Conservation (phyloP, 768 basidiomycete species). For the Suillus clintonianus region DNA sequence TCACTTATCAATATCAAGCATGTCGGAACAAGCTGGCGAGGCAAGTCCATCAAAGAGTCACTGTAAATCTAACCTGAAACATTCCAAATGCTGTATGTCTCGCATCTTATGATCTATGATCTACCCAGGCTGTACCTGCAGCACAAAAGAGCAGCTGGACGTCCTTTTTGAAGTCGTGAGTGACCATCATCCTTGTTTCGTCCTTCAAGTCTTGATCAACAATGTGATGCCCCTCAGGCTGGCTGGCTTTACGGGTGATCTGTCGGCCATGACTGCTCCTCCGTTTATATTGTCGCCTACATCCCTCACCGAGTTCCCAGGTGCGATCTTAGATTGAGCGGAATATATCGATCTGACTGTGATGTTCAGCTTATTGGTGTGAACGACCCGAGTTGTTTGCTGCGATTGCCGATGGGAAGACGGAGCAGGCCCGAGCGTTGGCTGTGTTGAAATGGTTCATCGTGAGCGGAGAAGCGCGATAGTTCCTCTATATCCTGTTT, state of each 20-base stretch:
- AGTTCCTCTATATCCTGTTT: background rate
- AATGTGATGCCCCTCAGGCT: conserved; percentile 47
- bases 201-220: background rate
- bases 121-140: conserved; percentile 66
- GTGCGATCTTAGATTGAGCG: conserved; percentile 40
- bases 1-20: conserved; percentile 12
- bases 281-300: conserved; percentile 92
- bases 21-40: conserved; percentile 46
- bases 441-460: conserved; percentile 97
- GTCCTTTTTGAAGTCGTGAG: conserved; percentile 88
- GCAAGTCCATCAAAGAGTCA: conserved; percentile 30
- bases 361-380: conserved; percentile 87
- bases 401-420: conserved; percentile 75
- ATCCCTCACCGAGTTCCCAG: conserved; percentile 90
- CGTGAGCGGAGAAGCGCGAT: conserved; percentile 41
- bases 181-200: conserved; percentile 13
- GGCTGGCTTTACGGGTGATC: conserved; percentile 85
- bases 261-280: conserved; percentile 81
- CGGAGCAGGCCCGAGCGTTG: conserved; percentile 71
- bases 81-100: conserved; percentile 28
- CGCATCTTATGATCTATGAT: conserved; percentile 19
- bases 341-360: background rate
- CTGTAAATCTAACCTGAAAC: conserved; percentile 24
- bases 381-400: conserved; percentile 91
- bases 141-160: conserved; percentile 88